Percentiles rank a stretch among this genome's conserved stretches.
phyloP scores from a whole-genome alignment of 305 asterid species.

The Salvia sclarea region DNA sequence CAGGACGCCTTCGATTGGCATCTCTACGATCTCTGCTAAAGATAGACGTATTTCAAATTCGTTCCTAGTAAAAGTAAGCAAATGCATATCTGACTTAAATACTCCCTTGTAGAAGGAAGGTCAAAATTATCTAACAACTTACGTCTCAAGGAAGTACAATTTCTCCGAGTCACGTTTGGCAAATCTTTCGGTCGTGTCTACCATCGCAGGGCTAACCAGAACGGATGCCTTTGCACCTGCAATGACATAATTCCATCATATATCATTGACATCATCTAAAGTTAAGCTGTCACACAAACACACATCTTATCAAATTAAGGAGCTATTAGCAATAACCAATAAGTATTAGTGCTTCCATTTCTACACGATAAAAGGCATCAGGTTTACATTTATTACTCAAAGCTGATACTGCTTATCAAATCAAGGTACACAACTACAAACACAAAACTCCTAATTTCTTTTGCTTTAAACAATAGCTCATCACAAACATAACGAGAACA shows the following conservation, averaged over 20 bases:
- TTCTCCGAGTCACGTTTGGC: conserved; percentile 65
- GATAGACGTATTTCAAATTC: conserved; percentile 23
- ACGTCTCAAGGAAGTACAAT: conserved; percentile 74
- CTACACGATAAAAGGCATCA: conserved; percentile 10
- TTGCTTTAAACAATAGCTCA: conserved; percentile 19
- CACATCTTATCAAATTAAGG: neutral
- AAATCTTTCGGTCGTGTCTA: conserved; percentile 70
- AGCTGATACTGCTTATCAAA: neutral
- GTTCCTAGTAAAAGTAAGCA: neutral
- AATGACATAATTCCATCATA: conserved; percentile 7
- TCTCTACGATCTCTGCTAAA: conserved; percentile 72
- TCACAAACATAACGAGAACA: neutral
- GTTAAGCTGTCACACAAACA: conserved; percentile 7
- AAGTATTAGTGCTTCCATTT: neutral
- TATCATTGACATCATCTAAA: neutral
- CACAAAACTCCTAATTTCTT: neutral
- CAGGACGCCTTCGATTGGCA: conserved; percentile 72
- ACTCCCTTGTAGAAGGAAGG: conserved; percentile 8
- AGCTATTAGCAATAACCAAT: conserved; percentile 13
- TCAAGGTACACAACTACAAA: neutral
- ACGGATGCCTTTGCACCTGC: conserved; percentile 59
- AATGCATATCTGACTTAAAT: neutral
- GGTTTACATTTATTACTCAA: neutral
- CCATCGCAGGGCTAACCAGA: conserved; percentile 40
- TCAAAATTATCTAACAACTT: conserved; percentile 40